Conservation (phyloP, 306 rosid genomes). For the Rosa persica region DNA sequence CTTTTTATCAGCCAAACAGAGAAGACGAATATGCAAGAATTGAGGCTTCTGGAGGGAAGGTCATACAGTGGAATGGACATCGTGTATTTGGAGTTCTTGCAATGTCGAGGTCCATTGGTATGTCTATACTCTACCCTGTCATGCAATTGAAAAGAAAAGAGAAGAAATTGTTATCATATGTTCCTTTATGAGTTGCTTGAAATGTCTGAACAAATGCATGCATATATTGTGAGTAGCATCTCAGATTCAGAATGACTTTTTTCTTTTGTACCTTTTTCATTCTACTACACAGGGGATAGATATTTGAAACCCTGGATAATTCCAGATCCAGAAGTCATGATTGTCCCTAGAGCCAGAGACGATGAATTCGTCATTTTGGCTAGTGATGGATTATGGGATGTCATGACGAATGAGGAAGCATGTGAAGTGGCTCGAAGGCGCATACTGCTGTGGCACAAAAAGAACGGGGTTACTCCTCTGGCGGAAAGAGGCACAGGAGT, state of each 20-base stretch:
- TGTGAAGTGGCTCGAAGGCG: conserved; percentile 54
- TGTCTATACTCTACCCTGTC: conserved; percentile 9
- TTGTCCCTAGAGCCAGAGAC: conserved; percentile 47
- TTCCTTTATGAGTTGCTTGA: not conserved
- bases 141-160: not conserved
- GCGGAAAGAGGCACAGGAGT: conserved; percentile 38
- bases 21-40: conserved; percentile 57
- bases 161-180: not conserved
- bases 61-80: conserved; percentile 59
- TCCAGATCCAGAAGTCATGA: conserved; percentile 58
- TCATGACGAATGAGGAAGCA: conserved; percentile 53
- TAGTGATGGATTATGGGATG: conserved; percentile 68
- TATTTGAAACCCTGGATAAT: conserved; percentile 62
- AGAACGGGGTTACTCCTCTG: conserved; percentile 36
- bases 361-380: conserved; percentile 59
- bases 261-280: not conserved
- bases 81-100: conserved; percentile 64
- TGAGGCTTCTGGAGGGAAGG: conserved; percentile 60
- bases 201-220: conserved; percentile 4
- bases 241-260: not conserved
- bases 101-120: conserved; percentile 67
- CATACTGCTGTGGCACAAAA: conserved; percentile 56
- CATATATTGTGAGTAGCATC: not conserved
- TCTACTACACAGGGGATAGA: conserved; percentile 48
- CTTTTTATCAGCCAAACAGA: conserved; percentile 50